Percentiles rank a stretch among this genome's conserved stretches.
Evolutionary conservation across 805 yeast species (phyloP).

Genomic region (Metschnikowia dekortorum): DNA sequence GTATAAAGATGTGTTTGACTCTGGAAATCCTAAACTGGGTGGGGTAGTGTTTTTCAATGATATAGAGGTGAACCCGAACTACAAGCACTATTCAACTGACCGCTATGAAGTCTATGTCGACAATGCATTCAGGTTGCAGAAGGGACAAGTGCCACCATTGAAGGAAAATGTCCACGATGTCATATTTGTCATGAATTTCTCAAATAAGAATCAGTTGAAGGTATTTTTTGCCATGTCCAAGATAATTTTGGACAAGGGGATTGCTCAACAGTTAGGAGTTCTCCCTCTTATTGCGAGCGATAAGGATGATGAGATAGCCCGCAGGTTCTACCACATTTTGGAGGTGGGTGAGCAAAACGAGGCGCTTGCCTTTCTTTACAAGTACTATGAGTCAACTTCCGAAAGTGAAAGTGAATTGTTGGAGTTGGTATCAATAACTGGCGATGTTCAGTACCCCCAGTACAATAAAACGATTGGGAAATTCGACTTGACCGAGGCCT

Average conservation of each 20-base stretch:
- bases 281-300: conserved; percentile 52
- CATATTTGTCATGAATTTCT: conserved; percentile 62
- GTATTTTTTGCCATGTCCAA: conserved; percentile 48
- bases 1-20: conserved; percentile 22
- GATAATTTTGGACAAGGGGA: conserved; percentile 47
- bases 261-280: conserved; percentile 79
- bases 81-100: conserved; percentile 38
- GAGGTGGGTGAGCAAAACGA: conserved; percentile 28
- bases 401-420: conserved; percentile 25
- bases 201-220: conserved; percentile 47
- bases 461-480: conserved; percentile 21
- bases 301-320: conserved; percentile 26
- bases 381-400: conserved; percentile 27
- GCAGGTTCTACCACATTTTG: conserved; percentile 31
- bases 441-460: conserved; percentile 15
- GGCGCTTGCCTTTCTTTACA: conserved; percentile 37
- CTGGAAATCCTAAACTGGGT: conserved; percentile 17
- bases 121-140: conserved; percentile 9
- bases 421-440: conserved; percentile 15
- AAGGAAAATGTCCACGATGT: conserved; percentile 72
- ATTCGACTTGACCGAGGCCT: conserved; percentile 42
- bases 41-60: conserved; percentile 73
- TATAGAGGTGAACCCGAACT: conserved; percentile 58
- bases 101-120: conserved; percentile 45
- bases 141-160: conserved; percentile 63